A percentile compares a stretch with the other conserved stretches of the same genome.
Evolutionary conservation across 768 basidiomycete species (phyloP).

Genomic region (Lactarius evosmus): DNA sequence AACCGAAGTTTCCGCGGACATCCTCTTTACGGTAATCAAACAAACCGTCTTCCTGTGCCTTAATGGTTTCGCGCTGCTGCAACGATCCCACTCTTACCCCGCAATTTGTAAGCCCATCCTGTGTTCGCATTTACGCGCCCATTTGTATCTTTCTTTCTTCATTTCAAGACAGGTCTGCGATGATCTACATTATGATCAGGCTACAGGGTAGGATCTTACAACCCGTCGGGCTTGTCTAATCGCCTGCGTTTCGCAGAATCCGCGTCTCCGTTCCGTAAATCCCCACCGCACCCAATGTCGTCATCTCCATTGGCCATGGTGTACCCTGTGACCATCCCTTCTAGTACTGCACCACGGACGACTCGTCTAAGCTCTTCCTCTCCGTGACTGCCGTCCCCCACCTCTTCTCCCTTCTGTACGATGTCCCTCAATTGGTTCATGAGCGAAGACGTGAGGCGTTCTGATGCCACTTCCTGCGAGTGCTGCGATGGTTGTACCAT

Average conservation of each 20-base stretch:
- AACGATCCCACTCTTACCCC: constrained; percentile 9
- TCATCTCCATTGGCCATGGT: constrained; percentile 40
- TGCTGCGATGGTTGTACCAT: constrained; percentile 53
- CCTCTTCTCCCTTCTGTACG: constrained; percentile 53
- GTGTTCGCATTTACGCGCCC: neutral
- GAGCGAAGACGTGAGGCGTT: constrained; percentile 62
- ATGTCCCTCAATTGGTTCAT: constrained; percentile 65
- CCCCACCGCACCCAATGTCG: constrained; percentile 19
- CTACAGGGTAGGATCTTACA: neutral
- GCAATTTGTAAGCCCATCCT: constrained; percentile 7
- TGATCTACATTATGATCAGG: neutral
- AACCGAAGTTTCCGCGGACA: constrained; percentile 14
- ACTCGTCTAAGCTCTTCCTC: constrained; percentile 53
- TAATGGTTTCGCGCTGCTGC: neutral
- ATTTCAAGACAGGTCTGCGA: neutral
- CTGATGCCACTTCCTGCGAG: constrained; percentile 64
- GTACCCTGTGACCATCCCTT: constrained; percentile 62
- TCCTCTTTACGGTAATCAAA: constrained; percentile 1
- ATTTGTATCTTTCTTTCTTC: neutral
- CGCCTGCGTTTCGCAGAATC: constrained; percentile 23
- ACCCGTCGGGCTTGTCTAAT: constrained; percentile 10
- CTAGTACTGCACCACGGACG: constrained; percentile 62
- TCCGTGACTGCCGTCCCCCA: constrained; percentile 60
- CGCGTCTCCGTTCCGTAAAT: neutral
- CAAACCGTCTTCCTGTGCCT: constrained; percentile 3